Percentiles rank a stretch among this genome's conserved stretches.
Conservation (phyloP, 2,329 filamentous ascomycete species). For the Lachnellula suecica region DNA sequence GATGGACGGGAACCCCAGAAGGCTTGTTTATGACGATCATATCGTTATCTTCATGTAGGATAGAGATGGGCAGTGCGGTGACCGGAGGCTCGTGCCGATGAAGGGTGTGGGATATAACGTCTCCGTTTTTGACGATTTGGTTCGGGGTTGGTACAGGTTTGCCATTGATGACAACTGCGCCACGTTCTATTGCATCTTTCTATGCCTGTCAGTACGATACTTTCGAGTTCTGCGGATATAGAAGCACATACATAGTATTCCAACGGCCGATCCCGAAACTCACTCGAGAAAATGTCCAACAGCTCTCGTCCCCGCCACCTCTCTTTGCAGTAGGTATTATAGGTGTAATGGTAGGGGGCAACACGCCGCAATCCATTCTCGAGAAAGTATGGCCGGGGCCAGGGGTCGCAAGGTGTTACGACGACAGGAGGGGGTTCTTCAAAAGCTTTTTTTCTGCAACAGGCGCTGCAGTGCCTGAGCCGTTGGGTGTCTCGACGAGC, state of each 20-base stretch:
- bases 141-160: conserved; percentile 62
- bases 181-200: conserved; percentile 75
- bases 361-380: conserved; percentile 82
- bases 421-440: conserved; percentile 45
- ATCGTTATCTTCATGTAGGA: conserved; percentile 89
- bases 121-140: conserved; percentile 80
- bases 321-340: conserved; percentile 93
- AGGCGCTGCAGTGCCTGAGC: conserved; percentile 31
- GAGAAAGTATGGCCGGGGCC: conserved; percentile 73
- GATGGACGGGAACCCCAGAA: conserved; percentile 90
- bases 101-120: conserved; percentile 87
- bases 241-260: conserved; percentile 75
- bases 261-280: conserved; percentile 84
- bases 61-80: conserved; percentile 72
- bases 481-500: conserved; percentile 31
- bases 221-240: not conserved
- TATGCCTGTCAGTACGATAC: conserved; percentile 35
- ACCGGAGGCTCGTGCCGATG: conserved; percentile 96
- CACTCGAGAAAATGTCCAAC: conserved; percentile 83
- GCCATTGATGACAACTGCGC: conserved; percentile 79
- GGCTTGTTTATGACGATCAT: conserved; percentile 98
- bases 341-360: conserved; percentile 86
- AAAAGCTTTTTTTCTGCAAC: conserved; percentile 36
- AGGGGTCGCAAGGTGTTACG: conserved; percentile 53
- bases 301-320: conserved; percentile 82